A percentile compares a stretch with the other conserved stretches of the same genome.
These are phyloP conservation scores for Peterozyma xylosa DNA, from an alignment of 805 yeast genomes.

Conservation along the genomic window DNA sequence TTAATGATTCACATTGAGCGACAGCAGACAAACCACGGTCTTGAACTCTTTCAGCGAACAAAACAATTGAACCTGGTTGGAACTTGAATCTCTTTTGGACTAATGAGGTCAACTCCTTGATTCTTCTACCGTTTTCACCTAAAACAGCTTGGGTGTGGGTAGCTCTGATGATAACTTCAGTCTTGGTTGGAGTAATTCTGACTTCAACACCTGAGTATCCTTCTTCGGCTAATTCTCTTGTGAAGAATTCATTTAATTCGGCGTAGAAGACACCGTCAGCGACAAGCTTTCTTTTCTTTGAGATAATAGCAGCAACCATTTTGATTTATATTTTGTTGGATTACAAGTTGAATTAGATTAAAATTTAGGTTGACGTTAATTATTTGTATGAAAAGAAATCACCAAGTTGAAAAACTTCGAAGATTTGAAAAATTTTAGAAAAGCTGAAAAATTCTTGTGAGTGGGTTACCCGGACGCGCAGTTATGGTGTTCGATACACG, in stretches of 20 bases:
- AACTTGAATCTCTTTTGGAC: constrained; percentile 98
- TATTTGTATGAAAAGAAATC: no score
- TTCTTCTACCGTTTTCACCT: constrained; percentile 99
- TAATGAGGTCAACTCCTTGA: constrained; percentile 96
- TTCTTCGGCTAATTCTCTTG: constrained; percentile 99
- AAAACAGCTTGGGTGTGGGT: constrained; percentile 97
- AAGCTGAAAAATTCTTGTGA: no score
- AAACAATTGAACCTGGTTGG: constrained; percentile 85
- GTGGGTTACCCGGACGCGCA: no score
- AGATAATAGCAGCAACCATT: constrained; percentile 38
- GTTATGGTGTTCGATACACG: no score
- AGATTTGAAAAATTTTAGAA: no score
- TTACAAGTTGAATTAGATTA: no score
- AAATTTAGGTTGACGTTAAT: no score
- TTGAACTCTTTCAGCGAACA: constrained; percentile 98
- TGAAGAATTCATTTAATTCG: constrained; percentile 99
- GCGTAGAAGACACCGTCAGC: constrained; percentile 99
- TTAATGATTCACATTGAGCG: constrained; percentile 98
- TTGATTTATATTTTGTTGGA: not conserved
- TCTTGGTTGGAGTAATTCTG: constrained; percentile 96
- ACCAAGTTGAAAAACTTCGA: no score
- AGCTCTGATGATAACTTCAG: constrained; percentile 98
- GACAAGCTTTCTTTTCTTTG: constrained; percentile 98
- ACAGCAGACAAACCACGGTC: constrained; percentile 99
- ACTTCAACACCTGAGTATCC: constrained; percentile 99